Percentiles rank a stretch among this genome's conserved stretches.
Evolutionary conservation across 306 rosid genomes (phyloP).

Genomic region (Mimosa pudica): DNA sequence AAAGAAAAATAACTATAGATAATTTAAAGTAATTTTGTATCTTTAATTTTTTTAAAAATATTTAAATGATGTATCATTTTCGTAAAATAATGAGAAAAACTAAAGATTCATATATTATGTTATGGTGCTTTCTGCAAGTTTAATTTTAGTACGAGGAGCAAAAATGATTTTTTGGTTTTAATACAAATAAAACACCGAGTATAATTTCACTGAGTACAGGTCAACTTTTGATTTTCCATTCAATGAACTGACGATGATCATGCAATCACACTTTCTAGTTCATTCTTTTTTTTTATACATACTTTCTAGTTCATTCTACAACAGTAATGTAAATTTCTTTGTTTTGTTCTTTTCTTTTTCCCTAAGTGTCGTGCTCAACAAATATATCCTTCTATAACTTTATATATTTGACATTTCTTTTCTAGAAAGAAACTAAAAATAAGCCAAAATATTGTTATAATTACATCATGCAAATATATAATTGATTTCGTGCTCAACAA

Average conservation of each 20-base stretch:
- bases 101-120: too few species aligned
- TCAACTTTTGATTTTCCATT: not conserved
- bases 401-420: not conserved
- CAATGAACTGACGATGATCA: not conserved
- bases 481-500: not conserved
- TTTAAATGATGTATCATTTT: too few species aligned
- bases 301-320: not conserved
- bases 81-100: too few species aligned
- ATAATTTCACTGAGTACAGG: not conserved
- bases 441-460: too few species aligned
- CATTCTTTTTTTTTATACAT: not conserved
- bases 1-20: too few species aligned
- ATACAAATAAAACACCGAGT: not conserved
- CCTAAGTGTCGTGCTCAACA: not conserved
- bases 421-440: too few species aligned
- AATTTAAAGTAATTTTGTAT: too few species aligned
- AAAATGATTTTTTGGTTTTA: not conserved
- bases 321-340: not conserved
- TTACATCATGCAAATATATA: too few species aligned
- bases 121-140: too few species aligned
- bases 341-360: not conserved
- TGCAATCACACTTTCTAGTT: not conserved
- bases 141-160: too few species aligned
- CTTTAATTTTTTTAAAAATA: too few species aligned
- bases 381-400: not conserved